These are phyloP conservation scores for Arthrobotrys musiformis DNA, from an alignment of 2,329 filamentous ascomycete species.

Conservation along the genomic window DNA sequence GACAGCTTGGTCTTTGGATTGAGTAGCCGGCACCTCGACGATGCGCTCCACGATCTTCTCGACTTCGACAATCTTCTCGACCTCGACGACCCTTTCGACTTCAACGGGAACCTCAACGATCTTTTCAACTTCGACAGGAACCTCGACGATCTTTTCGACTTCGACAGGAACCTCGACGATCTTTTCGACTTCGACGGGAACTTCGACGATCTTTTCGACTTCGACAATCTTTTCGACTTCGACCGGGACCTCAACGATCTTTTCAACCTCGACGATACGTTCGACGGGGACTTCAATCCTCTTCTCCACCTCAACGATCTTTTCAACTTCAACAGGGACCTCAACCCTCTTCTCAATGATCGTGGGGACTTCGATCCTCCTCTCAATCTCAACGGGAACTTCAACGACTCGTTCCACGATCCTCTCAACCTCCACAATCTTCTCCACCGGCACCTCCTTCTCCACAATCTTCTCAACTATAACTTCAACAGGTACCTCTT, in stretches of 20 bases:
- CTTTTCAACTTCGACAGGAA: conserved; percentile 16
- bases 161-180: conserved; percentile 33
- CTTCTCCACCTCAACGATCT: conserved; percentile 37
- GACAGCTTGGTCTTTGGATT: conserved; percentile 18
- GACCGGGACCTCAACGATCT: conserved; percentile 24
- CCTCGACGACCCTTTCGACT: conserved; percentile 37
- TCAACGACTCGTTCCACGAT: conserved; percentile 38
- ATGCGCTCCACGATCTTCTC: conserved; percentile 49
- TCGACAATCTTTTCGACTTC: conserved; percentile 36
- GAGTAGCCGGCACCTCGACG: conserved; percentile 35
- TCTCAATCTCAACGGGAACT: conserved; percentile 27
- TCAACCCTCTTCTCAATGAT: conserved; percentile 17
- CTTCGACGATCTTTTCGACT: conserved; percentile 38
- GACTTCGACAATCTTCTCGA: conserved; percentile 30
- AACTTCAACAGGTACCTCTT: conserved; percentile 17
- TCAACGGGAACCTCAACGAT: conserved; percentile 26
- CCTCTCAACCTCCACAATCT: conserved; percentile 45
- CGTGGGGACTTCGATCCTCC: conserved; percentile 17
- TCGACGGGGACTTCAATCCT: conserved; percentile 1
- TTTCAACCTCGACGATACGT: conserved; percentile 26
- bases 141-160: conserved; percentile 38
- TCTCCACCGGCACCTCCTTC: conserved; percentile 35
- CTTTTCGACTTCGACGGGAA: conserved; percentile 35
- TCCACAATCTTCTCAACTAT: conserved; percentile 29
- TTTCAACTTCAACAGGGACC: conserved; percentile 35